Conservation (phyloP, 176 grass and related monocot species). For the Bolboschoenus planiculmis region DNA sequence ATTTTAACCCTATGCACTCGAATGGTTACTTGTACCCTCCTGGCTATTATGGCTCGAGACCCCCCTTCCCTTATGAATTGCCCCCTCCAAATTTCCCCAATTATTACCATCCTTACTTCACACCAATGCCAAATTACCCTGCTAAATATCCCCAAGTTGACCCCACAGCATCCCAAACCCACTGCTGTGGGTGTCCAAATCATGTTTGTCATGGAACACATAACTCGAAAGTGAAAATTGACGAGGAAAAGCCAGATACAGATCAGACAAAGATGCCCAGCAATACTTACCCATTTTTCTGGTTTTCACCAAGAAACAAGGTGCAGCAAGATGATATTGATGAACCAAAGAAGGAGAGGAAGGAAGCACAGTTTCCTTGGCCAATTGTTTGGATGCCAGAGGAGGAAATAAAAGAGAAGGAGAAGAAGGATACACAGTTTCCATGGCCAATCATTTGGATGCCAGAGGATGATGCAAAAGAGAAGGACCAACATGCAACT, state of each 20-base stretch:
- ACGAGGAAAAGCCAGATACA: constrained; percentile 45
- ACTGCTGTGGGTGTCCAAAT: constrained; percentile 65
- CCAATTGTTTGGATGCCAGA: constrained; percentile 61
- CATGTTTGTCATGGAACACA: constrained; percentile 41
- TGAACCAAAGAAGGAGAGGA: constrained; percentile 3
- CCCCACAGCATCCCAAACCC: constrained; percentile 27
- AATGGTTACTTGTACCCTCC: constrained; percentile 34
- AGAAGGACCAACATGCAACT: constrained; percentile 28
- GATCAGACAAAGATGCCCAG: constrained; percentile 34
- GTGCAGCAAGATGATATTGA: constrained; percentile 23
- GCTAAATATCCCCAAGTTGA: constrained; percentile 36
- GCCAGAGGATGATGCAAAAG: constrained; percentile 39
- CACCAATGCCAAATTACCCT: constrained; percentile 16
- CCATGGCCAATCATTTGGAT: constrained; percentile 71
- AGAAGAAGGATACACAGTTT: constrained; percentile 23
- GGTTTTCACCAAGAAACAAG: constrained; percentile 26
- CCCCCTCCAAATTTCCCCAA: constrained; percentile 31
- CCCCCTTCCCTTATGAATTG: constrained; percentile 36
- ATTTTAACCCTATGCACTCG: constrained; percentile 18
- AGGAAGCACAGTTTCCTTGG: constrained; percentile 35
- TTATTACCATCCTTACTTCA: constrained; percentile 41
- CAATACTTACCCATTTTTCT: constrained; percentile 28
- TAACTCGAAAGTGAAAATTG: constrained; percentile 41
- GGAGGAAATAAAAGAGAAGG: constrained; percentile 34
- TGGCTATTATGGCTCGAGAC: constrained; percentile 50